A percentile compares a stretch with the other conserved stretches of the same genome.
These are phyloP conservation scores for Fraxinus ornus DNA, from an alignment of 305 asterid species.

Conservation along the genomic window DNA sequence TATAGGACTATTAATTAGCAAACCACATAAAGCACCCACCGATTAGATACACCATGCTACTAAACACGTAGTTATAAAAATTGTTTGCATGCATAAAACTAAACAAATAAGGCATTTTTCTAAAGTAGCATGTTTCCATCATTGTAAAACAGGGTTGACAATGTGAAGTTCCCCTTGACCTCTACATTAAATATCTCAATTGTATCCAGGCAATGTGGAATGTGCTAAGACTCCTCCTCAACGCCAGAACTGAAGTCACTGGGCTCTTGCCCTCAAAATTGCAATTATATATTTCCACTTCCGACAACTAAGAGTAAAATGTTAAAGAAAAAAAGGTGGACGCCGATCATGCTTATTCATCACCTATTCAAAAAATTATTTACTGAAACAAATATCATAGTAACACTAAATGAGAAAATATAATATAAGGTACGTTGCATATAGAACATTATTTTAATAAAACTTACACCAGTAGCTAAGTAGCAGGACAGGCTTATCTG, in stretches of 20 bases:
- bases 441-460: background rate
- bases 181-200: background rate
- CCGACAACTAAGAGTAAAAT: background rate
- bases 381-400: background rate
- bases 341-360: background rate
- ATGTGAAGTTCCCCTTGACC: background rate
- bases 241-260: background rate
- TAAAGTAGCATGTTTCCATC: too few species aligned
- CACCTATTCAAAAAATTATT: background rate
- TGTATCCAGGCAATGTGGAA: too few species aligned
- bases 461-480: constrained; percentile 88
- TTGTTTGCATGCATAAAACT: background rate
- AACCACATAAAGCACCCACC: background rate
- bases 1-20: background rate
- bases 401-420: background rate
- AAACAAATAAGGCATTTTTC: background rate
- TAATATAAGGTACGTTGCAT: background rate
- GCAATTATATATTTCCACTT: too few species aligned
- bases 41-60: background rate
- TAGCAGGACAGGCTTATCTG: constrained; percentile 92
- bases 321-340: background rate
- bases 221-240: too few species aligned
- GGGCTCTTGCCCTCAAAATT: background rate
- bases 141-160: background rate
- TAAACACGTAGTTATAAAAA: background rate